Percentiles rank a stretch among this genome's conserved stretches.
These are phyloP conservation scores for Collybia mongolica DNA, from an alignment of 768 basidiomycete species.

Conservation along the genomic window DNA sequence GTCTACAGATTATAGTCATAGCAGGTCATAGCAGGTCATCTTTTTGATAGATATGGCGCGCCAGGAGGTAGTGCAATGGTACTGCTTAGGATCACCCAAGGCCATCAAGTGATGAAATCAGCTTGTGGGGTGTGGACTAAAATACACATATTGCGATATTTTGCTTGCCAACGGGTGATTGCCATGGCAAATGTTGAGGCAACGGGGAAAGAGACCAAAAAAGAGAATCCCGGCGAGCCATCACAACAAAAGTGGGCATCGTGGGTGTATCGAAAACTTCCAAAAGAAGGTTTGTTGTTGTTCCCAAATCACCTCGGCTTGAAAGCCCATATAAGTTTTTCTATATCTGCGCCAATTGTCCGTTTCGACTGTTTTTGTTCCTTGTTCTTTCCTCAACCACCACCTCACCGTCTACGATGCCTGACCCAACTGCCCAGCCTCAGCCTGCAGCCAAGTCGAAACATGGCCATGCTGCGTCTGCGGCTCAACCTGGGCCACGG, in stretches of 20 bases:
- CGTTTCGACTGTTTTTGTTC: slow-evolving; percentile 17
- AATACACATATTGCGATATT: slow-evolving; percentile 1
- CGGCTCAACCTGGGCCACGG: slow-evolving; percentile 57
- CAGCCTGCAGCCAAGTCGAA: slow-evolving; percentile 33
- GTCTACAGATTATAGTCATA: no score
- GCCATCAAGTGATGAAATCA: neutral
- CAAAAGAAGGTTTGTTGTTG: slow-evolving; percentile 18
- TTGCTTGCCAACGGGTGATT: neutral
- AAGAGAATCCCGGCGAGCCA: neutral
- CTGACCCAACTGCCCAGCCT: slow-evolving; percentile 21
- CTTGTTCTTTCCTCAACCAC: slow-evolving; percentile 12
- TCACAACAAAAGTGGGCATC: slow-evolving; percentile 12
- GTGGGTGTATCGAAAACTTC: slow-evolving; percentile 15
- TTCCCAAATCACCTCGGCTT: slow-evolving; percentile 10
- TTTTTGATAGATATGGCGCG: no score
- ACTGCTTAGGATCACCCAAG: no score
- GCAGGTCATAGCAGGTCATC: no score
- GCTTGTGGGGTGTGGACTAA: slow-evolving; percentile 20
- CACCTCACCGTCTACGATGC: slow-evolving; percentile 19
- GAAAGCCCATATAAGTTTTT: slow-evolving; percentile 14
- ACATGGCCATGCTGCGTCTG: slow-evolving; percentile 37
- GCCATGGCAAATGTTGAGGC: slow-evolving; percentile 16
- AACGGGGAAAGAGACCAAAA: slow-evolving; percentile 2
- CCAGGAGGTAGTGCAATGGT: no score
- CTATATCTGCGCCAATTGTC: slow-evolving; percentile 6